A percentile compares a stretch with the other conserved stretches of the same genome.
phyloP scores from a whole-genome alignment of 2,329 filamentous ascomycete species.

The Aureobasidium leucospermi region DNA sequence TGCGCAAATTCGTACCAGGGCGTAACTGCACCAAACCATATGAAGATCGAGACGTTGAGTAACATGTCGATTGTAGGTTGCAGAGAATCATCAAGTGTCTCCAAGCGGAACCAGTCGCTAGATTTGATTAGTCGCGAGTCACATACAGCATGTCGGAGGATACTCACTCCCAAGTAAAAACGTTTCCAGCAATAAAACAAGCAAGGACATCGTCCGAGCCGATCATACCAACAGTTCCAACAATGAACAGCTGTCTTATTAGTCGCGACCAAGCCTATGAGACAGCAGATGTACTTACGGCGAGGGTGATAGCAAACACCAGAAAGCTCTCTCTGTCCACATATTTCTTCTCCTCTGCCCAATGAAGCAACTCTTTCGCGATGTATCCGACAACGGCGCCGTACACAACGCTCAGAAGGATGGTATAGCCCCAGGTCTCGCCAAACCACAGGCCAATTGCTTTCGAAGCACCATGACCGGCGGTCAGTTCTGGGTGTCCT shows the following conservation, averaged over 20 bases:
- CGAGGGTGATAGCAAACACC: constrained; percentile 76
- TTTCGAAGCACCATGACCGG: constrained; percentile 46
- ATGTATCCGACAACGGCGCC: constrained; percentile 72
- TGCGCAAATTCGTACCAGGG: constrained; percentile 67
- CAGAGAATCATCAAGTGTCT: constrained; percentile 84
- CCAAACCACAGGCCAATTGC: constrained; percentile 78
- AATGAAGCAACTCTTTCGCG: constrained; percentile 74
- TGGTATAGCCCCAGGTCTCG: constrained; percentile 78
- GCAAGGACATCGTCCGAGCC: constrained; percentile 86
- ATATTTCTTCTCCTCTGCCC: constrained; percentile 71
- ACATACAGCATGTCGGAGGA: not conserved
- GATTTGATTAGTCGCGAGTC: not conserved
- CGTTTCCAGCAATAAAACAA: constrained; percentile 86
- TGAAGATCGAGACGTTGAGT: constrained; percentile 78
- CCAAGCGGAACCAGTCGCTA: constrained; percentile 79
- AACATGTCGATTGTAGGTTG: constrained; percentile 94
- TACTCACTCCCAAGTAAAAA: constrained; percentile 73
- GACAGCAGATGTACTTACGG: constrained; percentile 40
- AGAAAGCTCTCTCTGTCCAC: constrained; percentile 84
- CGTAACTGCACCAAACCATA: constrained; percentile 83
- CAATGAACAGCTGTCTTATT: constrained; percentile 59
- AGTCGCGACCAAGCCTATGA: not conserved
- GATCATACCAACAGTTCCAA: constrained; percentile 78
- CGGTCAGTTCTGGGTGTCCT: constrained; percentile 38
- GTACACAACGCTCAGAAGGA: constrained; percentile 70